Percentiles rank a stretch among this genome's conserved stretches.
These are phyloP conservation scores for Rosa chinensis DNA, from an alignment of 306 rosid species.

Conservation along the genomic window DNA sequence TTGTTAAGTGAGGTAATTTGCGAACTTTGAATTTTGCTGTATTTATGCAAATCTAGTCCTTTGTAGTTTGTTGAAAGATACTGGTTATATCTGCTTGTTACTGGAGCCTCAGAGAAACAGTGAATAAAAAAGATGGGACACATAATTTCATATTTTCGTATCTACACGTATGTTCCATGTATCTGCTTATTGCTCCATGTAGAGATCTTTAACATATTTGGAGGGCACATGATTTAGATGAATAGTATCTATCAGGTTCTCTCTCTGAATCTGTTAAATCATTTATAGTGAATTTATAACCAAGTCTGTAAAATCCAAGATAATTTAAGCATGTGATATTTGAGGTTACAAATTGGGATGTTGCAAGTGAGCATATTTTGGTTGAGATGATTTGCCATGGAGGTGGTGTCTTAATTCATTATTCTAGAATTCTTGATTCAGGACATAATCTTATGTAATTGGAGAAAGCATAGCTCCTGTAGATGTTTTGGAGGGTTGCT, in stretches of 20 bases:
- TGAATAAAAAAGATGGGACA: not conserved
- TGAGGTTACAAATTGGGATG: not conserved
- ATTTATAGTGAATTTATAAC: not conserved
- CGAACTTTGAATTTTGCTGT: constrained; percentile 6
- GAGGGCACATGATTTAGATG: not conserved
- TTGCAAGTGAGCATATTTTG: constrained; percentile 1
- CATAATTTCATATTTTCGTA: not conserved
- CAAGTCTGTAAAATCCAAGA: not conserved
- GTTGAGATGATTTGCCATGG: not conserved
- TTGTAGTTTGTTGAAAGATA: not conserved
- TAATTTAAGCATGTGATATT: not conserved
- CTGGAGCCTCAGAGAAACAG: not conserved
- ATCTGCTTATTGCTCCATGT: not conserved
- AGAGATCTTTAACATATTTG: not conserved
- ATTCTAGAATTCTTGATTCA: not conserved
- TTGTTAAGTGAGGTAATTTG: constrained; percentile 72
- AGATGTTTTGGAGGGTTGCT: not conserved
- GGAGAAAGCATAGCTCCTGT: not conserved
- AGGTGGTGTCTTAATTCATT: not conserved
- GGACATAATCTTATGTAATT: not conserved
- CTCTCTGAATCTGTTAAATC: not conserved
- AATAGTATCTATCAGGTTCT: not conserved
- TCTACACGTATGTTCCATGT: not conserved
- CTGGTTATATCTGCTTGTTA: not conserved
- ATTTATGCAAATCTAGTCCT: not conserved